These are phyloP conservation scores for Cercospora beticola DNA, from an alignment of 2,329 filamentous ascomycete species.

Conservation along the genomic window DNA sequence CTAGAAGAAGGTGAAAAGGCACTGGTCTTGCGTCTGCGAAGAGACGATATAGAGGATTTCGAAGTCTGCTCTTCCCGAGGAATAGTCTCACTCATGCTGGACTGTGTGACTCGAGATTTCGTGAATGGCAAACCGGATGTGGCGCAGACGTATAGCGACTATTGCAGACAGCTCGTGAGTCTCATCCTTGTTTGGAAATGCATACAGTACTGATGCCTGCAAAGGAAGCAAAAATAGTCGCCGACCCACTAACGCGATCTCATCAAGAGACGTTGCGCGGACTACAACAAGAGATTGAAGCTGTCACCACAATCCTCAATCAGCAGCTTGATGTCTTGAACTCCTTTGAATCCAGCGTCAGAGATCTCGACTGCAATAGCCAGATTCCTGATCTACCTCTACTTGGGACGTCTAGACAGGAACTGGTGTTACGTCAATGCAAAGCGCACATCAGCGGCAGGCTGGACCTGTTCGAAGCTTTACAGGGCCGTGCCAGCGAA, in stretches of 20 bases:
- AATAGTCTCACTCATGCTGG: conserved; percentile 15
- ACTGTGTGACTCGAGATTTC: conserved; percentile 16
- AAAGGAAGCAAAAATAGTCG: conserved; percentile 17
- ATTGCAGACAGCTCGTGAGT: conserved; percentile 13
- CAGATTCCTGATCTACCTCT: not conserved
- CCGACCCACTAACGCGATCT: conserved; percentile 11
- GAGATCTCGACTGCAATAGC: conserved; percentile 9
- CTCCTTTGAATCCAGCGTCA: conserved; percentile 10
- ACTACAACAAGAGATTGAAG: conserved; percentile 16
- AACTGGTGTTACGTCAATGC: conserved; percentile 10
- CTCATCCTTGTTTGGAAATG: not conserved
- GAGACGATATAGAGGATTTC: conserved; percentile 10
- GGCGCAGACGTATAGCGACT: conserved; percentile 15
- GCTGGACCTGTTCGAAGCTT: conserved; percentile 13
- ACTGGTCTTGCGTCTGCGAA: conserved; percentile 8
- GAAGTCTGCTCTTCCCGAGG: conserved; percentile 19
- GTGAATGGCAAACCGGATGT: conserved; percentile 11
- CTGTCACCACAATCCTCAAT: conserved; percentile 10
- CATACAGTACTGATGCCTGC: not conserved
- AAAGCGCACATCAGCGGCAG: conserved; percentile 13
- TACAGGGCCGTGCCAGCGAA: conserved; percentile 13
- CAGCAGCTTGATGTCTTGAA: conserved; percentile 15
- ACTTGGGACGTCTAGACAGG: conserved; percentile 6
- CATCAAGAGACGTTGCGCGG: conserved; percentile 16
- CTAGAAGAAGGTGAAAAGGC: conserved; percentile 9